Evolutionary conservation across 495 filamentous ascomycete species (phyloP), one percentile per base, ranked within the genome.

Genomic region (Talaromyces nanjingensis): DNA sequence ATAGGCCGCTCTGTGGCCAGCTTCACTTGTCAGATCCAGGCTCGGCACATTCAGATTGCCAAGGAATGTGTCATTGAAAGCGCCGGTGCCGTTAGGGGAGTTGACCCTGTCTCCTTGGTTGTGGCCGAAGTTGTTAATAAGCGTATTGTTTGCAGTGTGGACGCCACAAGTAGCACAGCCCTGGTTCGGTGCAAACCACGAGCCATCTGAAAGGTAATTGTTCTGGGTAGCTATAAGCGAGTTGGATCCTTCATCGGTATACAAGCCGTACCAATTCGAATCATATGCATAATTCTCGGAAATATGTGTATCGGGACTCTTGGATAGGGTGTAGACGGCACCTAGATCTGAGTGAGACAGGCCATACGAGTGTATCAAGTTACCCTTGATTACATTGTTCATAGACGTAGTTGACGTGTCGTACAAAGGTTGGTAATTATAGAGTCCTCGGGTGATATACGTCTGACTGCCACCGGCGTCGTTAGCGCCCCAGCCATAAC

Each of bases 381-480:
- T 52, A 22, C 47, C 47, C 47, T 52, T 12, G 9, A 52, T 52
- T 22, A n/a, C 6, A 52, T 52, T 52, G 47, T 52, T 52, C 47
- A 52, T 52, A 22, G 47, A 52, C 20, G 47, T 52, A 18, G 47
- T 52, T 22, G 47, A n/a, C 20, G n/a, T 52, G 16, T 52, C 47
- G 47, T 52, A 52, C 47, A 52, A 11, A 22, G 47, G 47, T 52
- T 52, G 47, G 20, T 52, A 52, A 12, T 52, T 52, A 22, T 52
- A 52, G n/a, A 52, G 47, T n/a, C 47, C 47, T 52, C 47, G 16
- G 16, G 16, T 22, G 47, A 52, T 9, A 52, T 52, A 52, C 16
- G 47, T 52, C 47, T 52, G 47, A 52, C 47, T 52, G 47, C 47
- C 47, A 52, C 47, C 47, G 47, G 47, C 47, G 20, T 52, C 47